A percentile compares a stretch with the other conserved stretches of the same genome.
These are phyloP conservation scores for Fallopia convolvulus DNA, from an alignment of 148 eudicot genomes.

Conservation along the genomic window DNA sequence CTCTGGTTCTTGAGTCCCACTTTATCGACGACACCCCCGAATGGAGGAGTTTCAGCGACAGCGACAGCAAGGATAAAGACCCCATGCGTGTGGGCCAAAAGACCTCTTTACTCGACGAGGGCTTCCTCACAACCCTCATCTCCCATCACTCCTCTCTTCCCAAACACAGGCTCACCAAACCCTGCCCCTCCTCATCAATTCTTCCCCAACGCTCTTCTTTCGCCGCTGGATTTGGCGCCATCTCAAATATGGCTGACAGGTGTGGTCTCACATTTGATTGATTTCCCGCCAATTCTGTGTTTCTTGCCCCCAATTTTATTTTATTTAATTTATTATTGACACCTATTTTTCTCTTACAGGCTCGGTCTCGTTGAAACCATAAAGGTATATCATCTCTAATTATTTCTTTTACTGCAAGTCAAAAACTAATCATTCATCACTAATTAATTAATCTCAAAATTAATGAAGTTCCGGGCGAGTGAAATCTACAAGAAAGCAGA, in stretches of 20 bases:
- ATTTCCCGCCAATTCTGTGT: not conserved
- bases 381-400: slow-evolving; percentile 24
- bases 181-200: slow-evolving; percentile 2
- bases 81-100: slow-evolving; percentile 48
- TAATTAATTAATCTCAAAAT: no score
- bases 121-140: slow-evolving; percentile 31
- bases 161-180: slow-evolving; percentile 24
- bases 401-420: not conserved
- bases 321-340: no score
- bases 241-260: slow-evolving; percentile 48
- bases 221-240: slow-evolving; percentile 31
- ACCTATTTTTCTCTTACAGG: not conserved
- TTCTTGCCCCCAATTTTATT: no score
- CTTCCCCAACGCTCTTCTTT: slow-evolving; percentile 30
- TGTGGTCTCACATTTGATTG: not conserved
- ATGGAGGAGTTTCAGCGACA: slow-evolving; percentile 36
- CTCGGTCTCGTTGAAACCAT: slow-evolving; percentile 18
- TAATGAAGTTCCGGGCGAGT: slow-evolving; percentile 37
- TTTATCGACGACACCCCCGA: slow-evolving; percentile 48
- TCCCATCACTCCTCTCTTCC: slow-evolving; percentile 18
- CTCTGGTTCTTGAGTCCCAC: slow-evolving; percentile 39
- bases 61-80: slow-evolving; percentile 43
- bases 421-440: not conserved
- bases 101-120: slow-evolving; percentile 27
- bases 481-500: slow-evolving; percentile 44